Percentiles rank a stretch among this genome's conserved stretches.
These are phyloP conservation scores for Chalara sp. DNA, from an alignment of 2,329 filamentous ascomycete species.

Conservation along the genomic window DNA sequence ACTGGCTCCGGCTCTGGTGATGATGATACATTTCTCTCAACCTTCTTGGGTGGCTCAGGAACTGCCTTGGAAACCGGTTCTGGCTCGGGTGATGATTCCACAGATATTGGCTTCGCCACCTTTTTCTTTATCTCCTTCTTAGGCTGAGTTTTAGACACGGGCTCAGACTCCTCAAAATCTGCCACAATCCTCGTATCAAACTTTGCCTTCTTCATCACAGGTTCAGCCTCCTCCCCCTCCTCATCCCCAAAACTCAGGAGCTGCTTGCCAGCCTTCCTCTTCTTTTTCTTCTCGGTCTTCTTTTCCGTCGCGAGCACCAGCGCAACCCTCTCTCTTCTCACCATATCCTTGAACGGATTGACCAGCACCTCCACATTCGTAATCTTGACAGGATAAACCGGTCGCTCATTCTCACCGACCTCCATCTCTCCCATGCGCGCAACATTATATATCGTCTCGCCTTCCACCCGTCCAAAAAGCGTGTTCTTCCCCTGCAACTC, in stretches of 20 bases:
- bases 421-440: slow-evolving; percentile 90
- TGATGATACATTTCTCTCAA: slow-evolving; percentile 28
- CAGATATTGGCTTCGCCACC: slow-evolving; percentile 23
- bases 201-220: slow-evolving; percentile 65
- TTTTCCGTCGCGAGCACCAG: slow-evolving; percentile 39
- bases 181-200: slow-evolving; percentile 71
- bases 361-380: slow-evolving; percentile 67
- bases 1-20: slow-evolving; percentile 30
- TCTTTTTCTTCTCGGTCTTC: slow-evolving; percentile 65
- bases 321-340: slow-evolving; percentile 55
- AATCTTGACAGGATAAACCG: slow-evolving; percentile 79
- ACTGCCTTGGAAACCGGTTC: slow-evolving; percentile 19
- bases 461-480: slow-evolving; percentile 84
- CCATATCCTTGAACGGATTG: slow-evolving; percentile 79
- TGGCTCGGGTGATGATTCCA: slow-evolving; percentile 33
- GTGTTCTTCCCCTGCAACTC: slow-evolving; percentile 89
- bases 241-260: slow-evolving; percentile 73
- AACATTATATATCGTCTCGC: slow-evolving; percentile 93
- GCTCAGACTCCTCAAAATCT: slow-evolving; percentile 39
- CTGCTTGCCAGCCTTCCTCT: slow-evolving; percentile 69
- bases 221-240: slow-evolving; percentile 46
- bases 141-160: slow-evolving; percentile 25
- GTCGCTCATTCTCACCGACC: slow-evolving; percentile 73
- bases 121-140: slow-evolving; percentile 28
- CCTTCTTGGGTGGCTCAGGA: slow-evolving; percentile 16